Evolutionary conservation across 1,284 basidiomycete genomes (phyloP), one percentile per base, ranked within the genome.

Genomic region (Marasmius sp.): DNA sequence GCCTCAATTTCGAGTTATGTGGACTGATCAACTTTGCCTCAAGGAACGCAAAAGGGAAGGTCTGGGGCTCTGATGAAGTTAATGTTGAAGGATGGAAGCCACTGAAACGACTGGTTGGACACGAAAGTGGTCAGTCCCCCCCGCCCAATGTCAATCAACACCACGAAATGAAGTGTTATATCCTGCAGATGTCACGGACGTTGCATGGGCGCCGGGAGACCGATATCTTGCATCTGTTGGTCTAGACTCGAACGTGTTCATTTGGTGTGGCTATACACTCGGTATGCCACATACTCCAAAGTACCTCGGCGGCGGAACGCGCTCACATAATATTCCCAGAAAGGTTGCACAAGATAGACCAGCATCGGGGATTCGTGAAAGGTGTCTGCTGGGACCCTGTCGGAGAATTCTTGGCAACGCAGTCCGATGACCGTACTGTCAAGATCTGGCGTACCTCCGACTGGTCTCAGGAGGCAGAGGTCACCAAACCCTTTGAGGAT

Each of bases 11-110:
- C 48, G 37, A 55, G 45, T 37, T 47, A 11, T 8, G 45, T 47
- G 45, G 45, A 16, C 45, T 47, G 7, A 47, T n/a, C 6, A 1
- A 18, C 50, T 39, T 54, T 38, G 41, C 8, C 8, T 60, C 58
- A 67, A 95, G 93, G 27, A 83, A 83, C 45, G 89, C 92, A 33
- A 87, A 87, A 59, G 93, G 94, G 16, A 92, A 91, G 72, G 88
- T 95, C 2, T 97, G 93, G 86, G 95, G 95, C 3, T 91, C 92
- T 22, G 93, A 95, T 68, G 95, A 97, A 71, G 85, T 95, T 64
- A 97, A 97, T 72, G 85, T 98, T n/a, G 97, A 99, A 76, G 93
- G 92, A 39, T 99, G 97, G 97, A 97, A 96, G 72, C 93, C 95
- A 3, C 75, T 96, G 68, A 93, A 94, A 65, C 85, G 96, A 49